Base-by-base conservation (phyloP, 208 protist species). In the Vickermania ingenoplastis region DNA sequence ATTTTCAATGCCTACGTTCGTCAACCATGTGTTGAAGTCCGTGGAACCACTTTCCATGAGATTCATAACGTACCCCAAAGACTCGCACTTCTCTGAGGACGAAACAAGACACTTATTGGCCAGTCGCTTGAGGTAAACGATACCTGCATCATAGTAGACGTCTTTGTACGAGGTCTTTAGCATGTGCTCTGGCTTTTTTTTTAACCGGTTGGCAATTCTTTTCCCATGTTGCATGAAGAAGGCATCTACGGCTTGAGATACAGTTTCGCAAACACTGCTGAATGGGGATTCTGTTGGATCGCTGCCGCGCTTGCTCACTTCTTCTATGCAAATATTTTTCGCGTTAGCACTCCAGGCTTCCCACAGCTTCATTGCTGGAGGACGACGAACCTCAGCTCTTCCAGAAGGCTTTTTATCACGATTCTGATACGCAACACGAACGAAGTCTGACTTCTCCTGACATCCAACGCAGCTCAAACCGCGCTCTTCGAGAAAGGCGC, bases 1-100 rank as follows among this genome's bases (percentile, higher is more conserved):
- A 63, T 96, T 96, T 63, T 96, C 89, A 66, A 93, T 92, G 7
- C 86, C 89, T 3, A 93, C 86, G 55, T 92, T 93, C 0, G 86
- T 96, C 29, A 86, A 73, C 81, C 83, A 94, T 24, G 67, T 64
- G 22, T 67, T 72, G 55, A 91, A 86, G 58, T 88, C 75, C 2
- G 76, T 68, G 2, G 64, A 63, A 0, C 62, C 58, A 27, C 65
- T 48, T 17, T 88, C 73, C 30, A 89, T 70, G 3, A 75, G n/a
- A 23, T 63, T 61, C 52, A 77, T 73, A 4, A 89, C 75, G 7
- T 60, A 63, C 5, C 71, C 58, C 50, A 83, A 54, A 0, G 81
- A 92, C 49, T 66, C 67, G 49, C 80, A 91, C 27, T 63, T 83
- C 29, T 71, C 62, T 17, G 54, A 59, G n/a, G 75, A 67, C 2